Evolutionary conservation across 805 yeast species (phyloP).

Genomic region (Candida loeiensis): DNA sequence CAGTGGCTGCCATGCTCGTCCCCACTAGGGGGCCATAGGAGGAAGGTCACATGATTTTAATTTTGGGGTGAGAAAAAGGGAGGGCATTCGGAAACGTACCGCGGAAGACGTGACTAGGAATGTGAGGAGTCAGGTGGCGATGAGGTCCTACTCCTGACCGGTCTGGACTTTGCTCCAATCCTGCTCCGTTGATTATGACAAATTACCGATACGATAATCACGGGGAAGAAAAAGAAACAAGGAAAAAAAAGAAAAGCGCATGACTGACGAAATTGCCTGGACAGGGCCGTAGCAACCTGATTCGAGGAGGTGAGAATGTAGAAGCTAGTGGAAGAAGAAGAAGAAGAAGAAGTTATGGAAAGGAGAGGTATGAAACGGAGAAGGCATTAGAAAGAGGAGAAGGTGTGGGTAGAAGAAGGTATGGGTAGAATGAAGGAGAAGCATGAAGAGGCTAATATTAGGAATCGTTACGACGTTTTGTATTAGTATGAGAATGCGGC

Average conservation of each 20-base stretch:
- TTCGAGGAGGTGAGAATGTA: neutral
- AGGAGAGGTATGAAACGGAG: neutral
- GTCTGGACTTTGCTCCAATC: too few species aligned
- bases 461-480: too few species aligned
- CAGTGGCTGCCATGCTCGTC: too few species aligned
- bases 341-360: neutral
- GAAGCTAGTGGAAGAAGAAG: neutral
- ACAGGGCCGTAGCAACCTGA: neutral
- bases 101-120: neutral
- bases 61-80: neutral
- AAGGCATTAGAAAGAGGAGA: neutral
- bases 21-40: neutral
- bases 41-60: neutral
- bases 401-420: neutral
- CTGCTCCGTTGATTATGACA: neutral
- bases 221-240: neutral
- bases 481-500: too few species aligned
- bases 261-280: neutral
- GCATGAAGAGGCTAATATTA: neutral
- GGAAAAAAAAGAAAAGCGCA: neutral
- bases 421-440: neutral
- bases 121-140: too few species aligned
- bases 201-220: slow-evolving; percentile 1
- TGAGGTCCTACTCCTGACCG: neutral
- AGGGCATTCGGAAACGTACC: neutral